Base-by-base conservation (phyloP, 2,329 filamentous ascomycete species). In the Davidsoniella virescens region DNA sequence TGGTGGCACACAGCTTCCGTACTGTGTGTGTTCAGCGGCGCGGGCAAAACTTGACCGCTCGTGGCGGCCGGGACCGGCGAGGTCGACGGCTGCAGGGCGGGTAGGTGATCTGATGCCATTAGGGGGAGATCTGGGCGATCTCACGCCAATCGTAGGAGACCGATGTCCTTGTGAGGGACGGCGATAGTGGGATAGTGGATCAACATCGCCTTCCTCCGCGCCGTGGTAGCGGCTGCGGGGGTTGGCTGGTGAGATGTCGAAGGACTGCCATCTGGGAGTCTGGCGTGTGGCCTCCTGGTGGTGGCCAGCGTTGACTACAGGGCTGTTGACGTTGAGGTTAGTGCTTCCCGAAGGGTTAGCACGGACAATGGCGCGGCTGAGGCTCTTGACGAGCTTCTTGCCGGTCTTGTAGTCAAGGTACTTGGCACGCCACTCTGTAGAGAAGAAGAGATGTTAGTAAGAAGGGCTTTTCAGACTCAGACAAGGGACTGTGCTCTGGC, bases 391-490 rank as follows among this genome's bases (percentile, higher is more conserved):
- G 62, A 87, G 82, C 68, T 95, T 95, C 68, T 96, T 96, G 54
- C 87, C 90, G 51, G 80, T 80, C 73, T 94, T 94, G 72, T 96
- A 96, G 66, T 95, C 79, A 58, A 96, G 75, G 64, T 95, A 96
- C 65, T 94, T 94, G 63, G 81, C 76, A 60, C 84, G 79, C 90
- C 90, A 96, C 76, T 96, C 78, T 81, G 29, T 18, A 18, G 16
- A 29, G 25, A 12, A 17, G 44, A 17, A 17, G 7, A 40, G 18
- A 12, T 25, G 52, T 49, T 51, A 47, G 54, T 26, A 18, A 33
- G 18, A 38, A 39, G 14, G 42, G 23, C 12, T 49, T 1, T 33
- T 33, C 10, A 5, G 42, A 9, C 14, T 4, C 5, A n/a, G 18
- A 44, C n/a, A n/a, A n/a, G n/a, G 41, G 42, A 2, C 42, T 44